Evolutionary conservation across 495 filamentous ascomycete species (phyloP).

Genomic region (Penicillium malachiteum): DNA sequence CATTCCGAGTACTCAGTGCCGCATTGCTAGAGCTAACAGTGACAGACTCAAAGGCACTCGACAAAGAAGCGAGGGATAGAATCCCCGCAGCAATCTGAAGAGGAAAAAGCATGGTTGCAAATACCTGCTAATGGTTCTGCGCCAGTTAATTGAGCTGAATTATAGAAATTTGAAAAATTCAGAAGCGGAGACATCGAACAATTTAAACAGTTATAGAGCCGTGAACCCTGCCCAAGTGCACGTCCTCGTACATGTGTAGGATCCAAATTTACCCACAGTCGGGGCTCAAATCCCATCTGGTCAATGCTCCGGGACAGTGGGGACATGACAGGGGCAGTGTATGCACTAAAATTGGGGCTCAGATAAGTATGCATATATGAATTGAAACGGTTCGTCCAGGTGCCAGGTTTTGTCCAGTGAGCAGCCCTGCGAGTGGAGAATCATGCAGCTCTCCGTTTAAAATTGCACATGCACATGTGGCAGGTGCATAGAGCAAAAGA

Average conservation of each 20-base stretch:
- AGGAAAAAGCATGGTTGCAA: not conserved
- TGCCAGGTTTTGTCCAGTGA: not conserved
- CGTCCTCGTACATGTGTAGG: no score
- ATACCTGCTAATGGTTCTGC: not conserved
- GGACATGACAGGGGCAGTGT: not conserved
- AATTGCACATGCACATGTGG: no score
- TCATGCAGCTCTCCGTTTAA: no score
- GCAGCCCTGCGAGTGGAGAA: no score
- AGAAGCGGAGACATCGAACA: not conserved
- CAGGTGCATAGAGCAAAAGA: no score
- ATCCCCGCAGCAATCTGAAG: not conserved
- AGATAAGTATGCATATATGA: not conserved
- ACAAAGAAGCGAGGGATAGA: not conserved
- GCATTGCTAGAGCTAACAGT: not conserved
- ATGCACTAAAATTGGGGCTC: no score
- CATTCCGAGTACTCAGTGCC: conserved; percentile 15
- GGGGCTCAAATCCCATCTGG: not conserved
- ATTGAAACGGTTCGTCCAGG: not conserved
- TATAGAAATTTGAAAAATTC: not conserved
- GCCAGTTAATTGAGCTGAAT: no score
- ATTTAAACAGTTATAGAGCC: not conserved
- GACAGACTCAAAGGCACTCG: not conserved
- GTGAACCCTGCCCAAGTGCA: no score
- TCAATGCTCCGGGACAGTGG: not conserved
- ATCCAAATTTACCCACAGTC: no score